Evolutionary conservation across 1,139 yeast genomes (phyloP).

Genomic region (Geotrichum macrosporum): DNA sequence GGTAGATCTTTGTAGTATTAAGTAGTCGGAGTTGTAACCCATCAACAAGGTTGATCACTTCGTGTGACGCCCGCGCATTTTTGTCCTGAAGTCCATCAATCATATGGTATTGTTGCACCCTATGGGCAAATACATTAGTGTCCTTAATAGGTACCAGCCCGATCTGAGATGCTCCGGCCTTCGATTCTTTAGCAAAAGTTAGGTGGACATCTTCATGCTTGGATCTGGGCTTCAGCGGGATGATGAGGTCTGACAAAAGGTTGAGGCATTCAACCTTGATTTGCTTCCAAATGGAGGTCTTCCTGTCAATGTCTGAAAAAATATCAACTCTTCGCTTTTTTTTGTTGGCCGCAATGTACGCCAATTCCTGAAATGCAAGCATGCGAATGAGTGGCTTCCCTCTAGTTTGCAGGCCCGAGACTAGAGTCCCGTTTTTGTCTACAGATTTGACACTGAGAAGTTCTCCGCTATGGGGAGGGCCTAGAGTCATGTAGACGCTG

Average conservation of each 20-base stretch:
- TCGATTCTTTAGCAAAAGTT: slow-evolving; percentile 4
- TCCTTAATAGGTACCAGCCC: slow-evolving; percentile 12
- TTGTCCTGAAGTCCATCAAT: slow-evolving; percentile 30
- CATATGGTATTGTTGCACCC: slow-evolving; percentile 16
- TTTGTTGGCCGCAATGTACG: slow-evolving; percentile 32
- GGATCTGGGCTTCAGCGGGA: slow-evolving; percentile 12
- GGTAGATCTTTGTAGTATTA: slow-evolving; percentile 6
- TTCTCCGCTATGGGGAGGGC: slow-evolving; percentile 72
- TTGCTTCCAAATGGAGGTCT: slow-evolving; percentile 28
- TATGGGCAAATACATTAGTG: slow-evolving; percentile 22
- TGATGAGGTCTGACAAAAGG: slow-evolving; percentile 23
- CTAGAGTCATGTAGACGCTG: slow-evolving; percentile 70
- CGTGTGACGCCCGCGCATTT: slow-evolving; percentile 27
- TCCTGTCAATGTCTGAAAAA: slow-evolving; percentile 37
- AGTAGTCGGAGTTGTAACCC: slow-evolving; percentile 5
- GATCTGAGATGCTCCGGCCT: neutral
- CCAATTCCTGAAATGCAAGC: slow-evolving; percentile 41
- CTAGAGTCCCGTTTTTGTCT: slow-evolving; percentile 59
- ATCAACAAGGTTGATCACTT: slow-evolving; percentile 21
- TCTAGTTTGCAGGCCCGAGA: slow-evolving; percentile 59
- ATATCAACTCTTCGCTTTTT: slow-evolving; percentile 36
- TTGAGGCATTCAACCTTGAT: slow-evolving; percentile 27
- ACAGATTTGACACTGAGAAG: slow-evolving; percentile 63
- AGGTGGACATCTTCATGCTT: slow-evolving; percentile 18
- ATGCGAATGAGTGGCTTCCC: slow-evolving; percentile 48